Conservation (phyloP, 2,329 filamentous ascomycete genomes). For the Alternaria alternata region DNA sequence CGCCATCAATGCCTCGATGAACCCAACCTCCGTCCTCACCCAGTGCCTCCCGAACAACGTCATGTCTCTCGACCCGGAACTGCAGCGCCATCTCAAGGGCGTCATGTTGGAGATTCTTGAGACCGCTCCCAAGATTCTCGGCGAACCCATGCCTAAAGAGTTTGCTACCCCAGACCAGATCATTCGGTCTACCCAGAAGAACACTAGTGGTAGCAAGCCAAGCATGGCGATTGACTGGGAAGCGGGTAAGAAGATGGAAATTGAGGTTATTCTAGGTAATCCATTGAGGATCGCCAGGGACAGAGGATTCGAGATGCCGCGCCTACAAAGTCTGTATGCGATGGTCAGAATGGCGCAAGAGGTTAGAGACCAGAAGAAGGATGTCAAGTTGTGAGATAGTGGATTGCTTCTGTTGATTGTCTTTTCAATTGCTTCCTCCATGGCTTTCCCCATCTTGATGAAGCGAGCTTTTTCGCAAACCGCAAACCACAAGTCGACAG, state of each 20-base stretch:
- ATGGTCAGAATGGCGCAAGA: conserved; percentile 69
- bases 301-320: conserved; percentile 70
- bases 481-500: neutral
- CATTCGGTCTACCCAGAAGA: conserved; percentile 68
- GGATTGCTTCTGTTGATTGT: neutral
- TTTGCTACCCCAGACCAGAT: conserved; percentile 71
- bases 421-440: neutral
- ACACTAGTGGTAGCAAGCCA: conserved; percentile 66
- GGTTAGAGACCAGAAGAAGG: conserved; percentile 55
- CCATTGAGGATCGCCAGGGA: conserved; percentile 70
- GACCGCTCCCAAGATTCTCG: conserved; percentile 69
- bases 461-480: neutral
- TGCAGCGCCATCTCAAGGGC: conserved; percentile 67
- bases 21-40: conserved; percentile 73
- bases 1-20: conserved; percentile 78
- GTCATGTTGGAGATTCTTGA: conserved; percentile 75
- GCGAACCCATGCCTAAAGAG: conserved; percentile 65
- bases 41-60: conserved; percentile 70
- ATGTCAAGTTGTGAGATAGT: conserved; percentile 20
- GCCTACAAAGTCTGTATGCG: conserved; percentile 73
- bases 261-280: conserved; percentile 77
- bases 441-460: neutral
- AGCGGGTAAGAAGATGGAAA: conserved; percentile 69
- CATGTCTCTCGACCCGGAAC: conserved; percentile 70
- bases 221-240: conserved; percentile 77